These are phyloP conservation scores for Ceratocystis destructans DNA, from an alignment of 2,329 filamentous ascomycete species.

Conservation along the genomic window DNA sequence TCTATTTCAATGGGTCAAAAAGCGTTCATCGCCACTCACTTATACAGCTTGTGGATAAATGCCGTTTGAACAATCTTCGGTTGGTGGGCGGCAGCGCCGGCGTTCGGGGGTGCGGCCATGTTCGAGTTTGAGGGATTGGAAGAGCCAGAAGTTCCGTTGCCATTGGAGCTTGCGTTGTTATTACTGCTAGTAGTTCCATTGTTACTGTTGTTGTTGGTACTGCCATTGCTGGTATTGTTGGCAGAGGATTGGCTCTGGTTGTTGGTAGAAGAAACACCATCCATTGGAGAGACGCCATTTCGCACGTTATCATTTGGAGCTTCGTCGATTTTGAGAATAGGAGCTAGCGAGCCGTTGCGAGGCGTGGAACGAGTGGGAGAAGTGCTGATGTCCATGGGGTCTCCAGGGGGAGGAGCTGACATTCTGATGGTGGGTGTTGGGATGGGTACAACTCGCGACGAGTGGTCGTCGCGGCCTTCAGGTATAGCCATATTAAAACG, in stretches of 20 bases:
- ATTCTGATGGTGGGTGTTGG: constrained; percentile 45
- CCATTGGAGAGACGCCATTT: constrained; percentile 20
- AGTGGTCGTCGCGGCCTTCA: constrained; percentile 14
- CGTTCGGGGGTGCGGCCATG: constrained; percentile 42
- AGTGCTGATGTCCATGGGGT: constrained; percentile 49
- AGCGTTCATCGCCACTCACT: constrained; percentile 37
- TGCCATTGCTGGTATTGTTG: constrained; percentile 9
- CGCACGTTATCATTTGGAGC: constrained; percentile 6
- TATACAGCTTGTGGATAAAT: constrained; percentile 98
- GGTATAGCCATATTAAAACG: constrained; percentile 17
- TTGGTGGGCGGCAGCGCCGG: constrained; percentile 67
- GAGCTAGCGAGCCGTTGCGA: constrained; percentile 5
- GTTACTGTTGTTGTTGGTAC: constrained; percentile 26
- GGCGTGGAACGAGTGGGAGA: constrained; percentile 33
- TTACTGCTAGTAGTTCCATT: constrained; percentile 12
- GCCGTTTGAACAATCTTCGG: constrained; percentile 97
- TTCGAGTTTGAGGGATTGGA: constrained; percentile 25
- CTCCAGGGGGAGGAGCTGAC: constrained; percentile 43
- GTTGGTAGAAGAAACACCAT: constrained; percentile 17
- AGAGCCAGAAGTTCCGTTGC: constrained; percentile 12
- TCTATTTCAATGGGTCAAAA: neutral
- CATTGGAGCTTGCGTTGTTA: constrained; percentile 29
- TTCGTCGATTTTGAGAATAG: constrained; percentile 12
- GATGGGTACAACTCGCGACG: constrained; percentile 36
- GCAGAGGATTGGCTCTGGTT: neutral